phyloP scores from a whole-genome alignment of 2,329 filamentous ascomycete genomes.

The Chrysoporthe austroafricana region DNA sequence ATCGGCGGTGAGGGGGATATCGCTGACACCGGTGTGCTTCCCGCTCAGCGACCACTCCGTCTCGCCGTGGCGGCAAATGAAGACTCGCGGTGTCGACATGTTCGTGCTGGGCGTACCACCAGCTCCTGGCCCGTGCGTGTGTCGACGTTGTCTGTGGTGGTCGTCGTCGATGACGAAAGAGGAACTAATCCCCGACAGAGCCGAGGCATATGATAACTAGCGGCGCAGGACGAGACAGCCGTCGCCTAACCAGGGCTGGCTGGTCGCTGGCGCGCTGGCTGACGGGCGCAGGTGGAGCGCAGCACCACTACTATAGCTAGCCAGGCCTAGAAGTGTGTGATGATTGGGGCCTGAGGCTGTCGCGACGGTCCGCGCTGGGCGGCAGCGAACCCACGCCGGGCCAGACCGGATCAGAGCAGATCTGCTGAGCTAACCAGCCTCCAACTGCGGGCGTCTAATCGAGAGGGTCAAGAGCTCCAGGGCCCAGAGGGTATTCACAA shows the following conservation, averaged over 20 bases:
- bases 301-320: background rate
- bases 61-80: conserved; percentile 88
- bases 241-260: background rate
- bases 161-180: background rate
- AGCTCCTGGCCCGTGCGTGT: background rate
- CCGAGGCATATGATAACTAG: background rate
- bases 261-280: background rate
- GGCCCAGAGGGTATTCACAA: background rate
- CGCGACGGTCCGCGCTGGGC: background rate
- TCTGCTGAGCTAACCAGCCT: background rate
- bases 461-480: too few relatives aligned
- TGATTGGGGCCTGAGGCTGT: background rate
- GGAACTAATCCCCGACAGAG: background rate
- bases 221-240: background rate
- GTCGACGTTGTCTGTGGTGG: background rate
- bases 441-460: background rate
- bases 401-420: background rate
- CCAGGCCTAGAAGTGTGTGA: background rate
- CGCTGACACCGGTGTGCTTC: conserved; percentile 81
- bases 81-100: conserved; percentile 69
- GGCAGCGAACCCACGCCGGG: background rate
- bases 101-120: background rate
- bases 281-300: too few relatives aligned
- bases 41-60: conserved; percentile 94
- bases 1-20: conserved; percentile 81